Evolutionary conservation across 1,284 basidiomycete genomes (phyloP), one percentile per base, ranked within the genome.

Genomic region (Apiotrichum mycotoxinovorans): DNA sequence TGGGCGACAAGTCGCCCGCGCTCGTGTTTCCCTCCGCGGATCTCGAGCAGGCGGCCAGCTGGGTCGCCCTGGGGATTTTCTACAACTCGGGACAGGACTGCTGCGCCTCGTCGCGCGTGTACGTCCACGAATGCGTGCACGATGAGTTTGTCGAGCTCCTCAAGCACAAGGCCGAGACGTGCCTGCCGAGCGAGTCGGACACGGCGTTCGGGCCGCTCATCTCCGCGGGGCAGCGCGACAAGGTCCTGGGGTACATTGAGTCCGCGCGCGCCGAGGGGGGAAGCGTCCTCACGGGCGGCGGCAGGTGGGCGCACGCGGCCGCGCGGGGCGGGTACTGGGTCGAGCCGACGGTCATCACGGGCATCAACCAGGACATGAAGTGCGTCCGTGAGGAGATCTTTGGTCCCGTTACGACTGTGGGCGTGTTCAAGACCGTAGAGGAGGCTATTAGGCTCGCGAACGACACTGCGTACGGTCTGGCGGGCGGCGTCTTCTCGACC

Each of bases 191-290:
- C 63, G 85, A 90, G 67, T 85, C 88, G 51, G 79, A 80, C 46
- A 85, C 82, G 12, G 83, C 83, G 52, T 88, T 86, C 38, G 91
- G 91, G 1, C 91, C 92, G 26, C 80, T 94, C 69, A 85, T 91
- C 41, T 91, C 89, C 26, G 88, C 88, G 71, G 78, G 77, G 22
- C 94, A 98, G 76, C 90, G 88, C 67, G 90, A 96, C 74, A 87
- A 88, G 64, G 85, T 98, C 51, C 87, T 91, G 83, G 78, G 79
- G 22, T 97, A 93, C 75, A 94, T 98, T 66, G 88, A 94, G 65
- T 81, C 83, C 1, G 95, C 92, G 40, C 90, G 89, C 77, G 71
- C 83, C 62, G 86, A 89, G 71, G 94, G 94, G 20, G 94, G 93
- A n/a, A 87, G 83, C 63, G 78, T 87, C 25, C 78, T 85, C 35